Evolutionary conservation across 176 grass and related monocot species (phyloP).

Genomic region (Triticum turgidum): DNA sequence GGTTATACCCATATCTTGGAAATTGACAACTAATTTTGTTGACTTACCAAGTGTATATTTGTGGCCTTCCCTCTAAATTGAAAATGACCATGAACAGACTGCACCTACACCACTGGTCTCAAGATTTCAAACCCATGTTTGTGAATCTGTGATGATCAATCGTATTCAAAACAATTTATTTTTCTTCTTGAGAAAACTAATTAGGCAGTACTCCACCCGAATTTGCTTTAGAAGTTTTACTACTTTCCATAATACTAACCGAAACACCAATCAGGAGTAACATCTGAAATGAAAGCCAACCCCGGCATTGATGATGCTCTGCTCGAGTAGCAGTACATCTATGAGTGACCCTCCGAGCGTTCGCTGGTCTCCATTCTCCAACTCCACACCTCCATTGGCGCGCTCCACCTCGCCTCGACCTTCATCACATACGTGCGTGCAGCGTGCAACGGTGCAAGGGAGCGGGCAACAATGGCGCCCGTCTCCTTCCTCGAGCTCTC

Average conservation of each 20-base stretch:
- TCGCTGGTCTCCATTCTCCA: neutral
- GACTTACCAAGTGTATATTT: neutral
- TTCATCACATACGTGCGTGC: neutral
- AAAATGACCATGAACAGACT: neutral
- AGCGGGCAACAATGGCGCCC: conserved; percentile 12
- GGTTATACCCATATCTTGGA: neutral
- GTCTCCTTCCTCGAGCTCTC: conserved; percentile 20
- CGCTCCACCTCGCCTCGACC: neutral
- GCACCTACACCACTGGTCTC: neutral
- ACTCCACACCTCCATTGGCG: neutral
- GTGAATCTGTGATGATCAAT: too few relatives aligned
- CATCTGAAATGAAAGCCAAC: neutral
- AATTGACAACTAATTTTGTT: neutral
- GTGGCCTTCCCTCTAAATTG: neutral
- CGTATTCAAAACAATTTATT: too few relatives aligned
- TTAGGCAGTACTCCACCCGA: too few relatives aligned
- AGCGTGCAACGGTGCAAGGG: neutral
- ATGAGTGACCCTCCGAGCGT: neutral
- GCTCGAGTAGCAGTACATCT: neutral
- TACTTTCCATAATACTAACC: too few relatives aligned
- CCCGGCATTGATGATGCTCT: neutral
- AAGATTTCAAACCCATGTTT: too few relatives aligned
- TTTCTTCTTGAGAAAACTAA: too few relatives aligned
- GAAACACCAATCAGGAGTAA: neutral
- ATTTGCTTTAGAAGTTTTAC: too few relatives aligned